Conservation (phyloP, 768 basidiomycete species). For the Tulasnella sp. region DNA sequence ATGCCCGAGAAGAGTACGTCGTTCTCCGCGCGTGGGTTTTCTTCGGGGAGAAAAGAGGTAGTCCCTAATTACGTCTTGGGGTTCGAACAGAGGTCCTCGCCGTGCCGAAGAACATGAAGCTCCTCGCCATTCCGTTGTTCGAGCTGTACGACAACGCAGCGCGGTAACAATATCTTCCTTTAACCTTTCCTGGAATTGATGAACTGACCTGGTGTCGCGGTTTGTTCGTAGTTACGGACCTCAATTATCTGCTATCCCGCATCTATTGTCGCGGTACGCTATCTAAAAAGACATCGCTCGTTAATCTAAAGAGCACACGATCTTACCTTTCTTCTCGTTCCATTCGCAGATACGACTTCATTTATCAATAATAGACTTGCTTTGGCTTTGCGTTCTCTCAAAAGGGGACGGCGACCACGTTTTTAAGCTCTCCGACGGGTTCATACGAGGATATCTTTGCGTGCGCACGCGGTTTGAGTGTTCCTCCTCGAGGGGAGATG, state of each 20-base stretch:
- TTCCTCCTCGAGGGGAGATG: no score
- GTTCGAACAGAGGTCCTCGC: slow-evolving; percentile 69
- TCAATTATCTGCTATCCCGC: slow-evolving; percentile 87
- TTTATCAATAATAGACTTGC: slow-evolving; percentile 47
- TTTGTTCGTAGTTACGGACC: slow-evolving; percentile 58
- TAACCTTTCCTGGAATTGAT: not conserved
- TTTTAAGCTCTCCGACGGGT: no score
- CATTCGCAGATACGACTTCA: slow-evolving; percentile 46
- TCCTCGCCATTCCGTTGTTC: slow-evolving; percentile 90
- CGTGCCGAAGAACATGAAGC: slow-evolving; percentile 98
- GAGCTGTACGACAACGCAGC: slow-evolving; percentile 98
- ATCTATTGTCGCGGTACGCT: slow-evolving; percentile 67
- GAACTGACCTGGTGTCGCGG: not conserved
- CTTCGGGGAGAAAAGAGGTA: not conserved
- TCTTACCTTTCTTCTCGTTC: not conserved
- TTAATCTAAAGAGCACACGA: not conserved
- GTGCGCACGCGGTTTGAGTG: no score
- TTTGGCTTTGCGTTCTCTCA: not conserved
- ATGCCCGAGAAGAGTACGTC: slow-evolving; percentile 87
- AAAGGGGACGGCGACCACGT: not conserved
- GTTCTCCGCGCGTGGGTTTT: not conserved
- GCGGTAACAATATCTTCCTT: slow-evolving; percentile 38
- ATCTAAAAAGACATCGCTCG: not conserved
- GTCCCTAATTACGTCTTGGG: not conserved
- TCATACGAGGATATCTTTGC: no score